These are phyloP conservation scores for Fusarium aywerte DNA, from an alignment of 2,329 filamentous ascomycete species.

Conservation along the genomic window DNA sequence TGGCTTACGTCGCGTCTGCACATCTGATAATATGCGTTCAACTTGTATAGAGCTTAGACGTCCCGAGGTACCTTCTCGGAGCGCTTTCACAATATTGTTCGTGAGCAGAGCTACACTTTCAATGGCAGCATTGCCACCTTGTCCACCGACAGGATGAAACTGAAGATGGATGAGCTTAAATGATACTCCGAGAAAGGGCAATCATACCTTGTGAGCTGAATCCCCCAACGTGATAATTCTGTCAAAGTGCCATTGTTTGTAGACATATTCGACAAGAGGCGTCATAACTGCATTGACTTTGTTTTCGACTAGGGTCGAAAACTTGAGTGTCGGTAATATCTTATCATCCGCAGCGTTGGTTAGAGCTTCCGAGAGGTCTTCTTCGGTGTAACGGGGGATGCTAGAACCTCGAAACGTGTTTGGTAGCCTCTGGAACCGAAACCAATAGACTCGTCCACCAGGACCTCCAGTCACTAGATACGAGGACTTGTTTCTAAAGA, in stretches of 20 bases:
- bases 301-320: background rate
- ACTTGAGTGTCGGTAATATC: background rate
- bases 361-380: background rate
- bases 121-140: constrained; percentile 6
- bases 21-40: background rate
- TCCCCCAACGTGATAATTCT: background rate
- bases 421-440: constrained; percentile 1
- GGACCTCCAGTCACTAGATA: constrained; percentile 1
- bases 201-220: background rate
- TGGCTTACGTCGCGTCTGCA: background rate
- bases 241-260: background rate
- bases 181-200: too few species aligned
- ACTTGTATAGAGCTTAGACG: background rate
- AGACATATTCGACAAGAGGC: constrained; percentile 1
- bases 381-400: background rate
- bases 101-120: background rate
- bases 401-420: background rate
- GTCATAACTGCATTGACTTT: background rate
- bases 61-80: background rate
- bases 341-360: background rate
- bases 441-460: constrained; percentile 1
- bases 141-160: constrained; percentile 2
- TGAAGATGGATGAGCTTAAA: background rate
- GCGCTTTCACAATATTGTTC: background rate
- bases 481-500: background rate